A percentile compares a stretch with the other conserved stretches of the same genome.
These are phyloP conservation scores for Macrocybe gigantea DNA, from an alignment of 768 basidiomycete species.

Conservation along the genomic window DNA sequence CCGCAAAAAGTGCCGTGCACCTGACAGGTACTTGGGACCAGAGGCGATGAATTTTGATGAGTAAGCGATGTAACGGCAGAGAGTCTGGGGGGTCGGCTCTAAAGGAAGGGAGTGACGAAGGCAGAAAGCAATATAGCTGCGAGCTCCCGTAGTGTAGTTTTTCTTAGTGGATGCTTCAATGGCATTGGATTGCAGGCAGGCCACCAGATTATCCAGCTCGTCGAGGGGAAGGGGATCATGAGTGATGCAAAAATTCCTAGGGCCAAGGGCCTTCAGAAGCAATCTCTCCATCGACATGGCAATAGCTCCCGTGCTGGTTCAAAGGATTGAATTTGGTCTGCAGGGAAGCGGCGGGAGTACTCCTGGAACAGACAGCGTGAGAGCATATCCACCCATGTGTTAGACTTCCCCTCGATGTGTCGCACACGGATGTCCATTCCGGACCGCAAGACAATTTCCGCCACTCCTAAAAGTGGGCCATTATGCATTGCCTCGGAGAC, in stretches of 20 bases:
- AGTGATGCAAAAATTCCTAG: not conserved
- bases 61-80: constrained; percentile 28
- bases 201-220: constrained; percentile 27
- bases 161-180: constrained; percentile 17
- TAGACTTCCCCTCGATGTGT: constrained; percentile 11
- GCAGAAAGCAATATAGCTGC: constrained; percentile 32
- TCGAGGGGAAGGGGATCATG: constrained; percentile 18
- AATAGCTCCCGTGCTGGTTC: constrained; percentile 11
- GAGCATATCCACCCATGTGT: constrained; percentile 11
- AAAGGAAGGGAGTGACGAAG: constrained; percentile 22
- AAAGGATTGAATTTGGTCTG: constrained; percentile 11
- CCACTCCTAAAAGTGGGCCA: constrained; percentile 1
- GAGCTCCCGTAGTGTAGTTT: constrained; percentile 25
- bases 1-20: constrained; percentile 8
- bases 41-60: constrained; percentile 30
- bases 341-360: constrained; percentile 9
- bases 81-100: constrained; percentile 29
- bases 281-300: constrained; percentile 13
- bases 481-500: not conserved
- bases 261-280: constrained; percentile 13
- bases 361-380: constrained; percentile 11
- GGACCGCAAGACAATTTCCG: constrained; percentile 9
- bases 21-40: constrained; percentile 32
- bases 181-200: not conserved
- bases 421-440: constrained; percentile 19